phyloP scores from a whole-genome alignment of 2,329 filamentous ascomycete genomes.

The Plectosphaerella sp. region DNA sequence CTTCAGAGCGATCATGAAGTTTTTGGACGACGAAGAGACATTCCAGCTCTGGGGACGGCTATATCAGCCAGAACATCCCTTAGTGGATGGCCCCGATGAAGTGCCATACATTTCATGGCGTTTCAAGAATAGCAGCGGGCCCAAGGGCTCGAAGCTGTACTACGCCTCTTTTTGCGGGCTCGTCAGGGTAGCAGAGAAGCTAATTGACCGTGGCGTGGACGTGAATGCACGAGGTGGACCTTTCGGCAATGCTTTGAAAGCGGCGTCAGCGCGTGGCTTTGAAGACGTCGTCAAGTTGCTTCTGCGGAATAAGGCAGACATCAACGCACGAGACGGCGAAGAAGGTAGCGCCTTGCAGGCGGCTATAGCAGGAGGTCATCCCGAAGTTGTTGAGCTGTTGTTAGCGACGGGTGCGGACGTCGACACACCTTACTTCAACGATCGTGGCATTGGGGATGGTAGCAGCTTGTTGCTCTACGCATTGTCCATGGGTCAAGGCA shows the following conservation, averaged over 20 bases:
- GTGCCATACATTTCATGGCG: no score
- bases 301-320: constrained; percentile 6
- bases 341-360: not conserved
- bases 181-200: not conserved
- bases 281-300: not conserved
- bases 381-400: not conserved
- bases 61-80: constrained; percentile 1
- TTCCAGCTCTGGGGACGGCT: constrained; percentile 9
- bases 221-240: constrained; percentile 7
- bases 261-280: constrained; percentile 3
- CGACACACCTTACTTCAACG: no score
- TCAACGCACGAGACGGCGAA: not conserved
- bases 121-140: not conserved
- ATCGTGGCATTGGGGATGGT: no score
- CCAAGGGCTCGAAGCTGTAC: constrained; percentile 7
- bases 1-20: constrained; percentile 3
- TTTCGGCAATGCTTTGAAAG: constrained; percentile 11
- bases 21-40: constrained; percentile 8
- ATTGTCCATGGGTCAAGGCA: no score
- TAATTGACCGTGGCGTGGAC: constrained; percentile 7
- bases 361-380: not conserved
- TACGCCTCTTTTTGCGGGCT: constrained; percentile 11
- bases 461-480: no score
- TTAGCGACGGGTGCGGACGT: no score
- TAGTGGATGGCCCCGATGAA: not conserved